Evolutionary conservation across 2,329 filamentous ascomycete species (phyloP).

Genomic region (Thelonectria olida): DNA sequence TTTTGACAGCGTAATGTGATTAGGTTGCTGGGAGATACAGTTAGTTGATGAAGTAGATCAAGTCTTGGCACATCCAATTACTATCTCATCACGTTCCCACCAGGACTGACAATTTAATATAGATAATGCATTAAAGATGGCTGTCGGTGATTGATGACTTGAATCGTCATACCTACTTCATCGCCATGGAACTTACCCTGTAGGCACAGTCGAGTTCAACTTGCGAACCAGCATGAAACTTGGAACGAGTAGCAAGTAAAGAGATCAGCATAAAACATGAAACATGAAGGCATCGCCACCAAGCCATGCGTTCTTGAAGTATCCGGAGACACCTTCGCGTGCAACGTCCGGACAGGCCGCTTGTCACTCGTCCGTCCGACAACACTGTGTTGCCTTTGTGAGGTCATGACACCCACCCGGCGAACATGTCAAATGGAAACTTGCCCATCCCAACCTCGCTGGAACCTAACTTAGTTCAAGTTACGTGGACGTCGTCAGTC

Average conservation of each 20-base stretch:
- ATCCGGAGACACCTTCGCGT: not conserved
- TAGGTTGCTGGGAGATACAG: no score
- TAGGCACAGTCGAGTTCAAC: no score
- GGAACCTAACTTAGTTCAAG: not conserved
- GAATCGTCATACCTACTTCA: no score
- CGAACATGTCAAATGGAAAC: no score
- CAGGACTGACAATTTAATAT: no score
- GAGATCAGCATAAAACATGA: not conserved
- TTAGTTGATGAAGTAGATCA: no score
- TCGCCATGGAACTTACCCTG: not conserved
- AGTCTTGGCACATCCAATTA: no score
- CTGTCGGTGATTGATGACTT: no score
- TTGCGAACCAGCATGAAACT: not conserved
- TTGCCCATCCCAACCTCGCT: not conserved
- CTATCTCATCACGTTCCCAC: no score
- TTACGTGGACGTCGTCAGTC: not conserved
- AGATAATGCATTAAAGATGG: no score
- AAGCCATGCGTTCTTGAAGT: not conserved
- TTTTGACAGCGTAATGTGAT: no score
- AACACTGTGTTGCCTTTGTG: constrained; percentile 3
- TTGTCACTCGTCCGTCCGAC: not conserved
- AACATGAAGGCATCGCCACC: not conserved
- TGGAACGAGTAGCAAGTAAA: not conserved
- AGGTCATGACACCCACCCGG: not conserved
- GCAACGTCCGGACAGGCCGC: not conserved